Conservation (phyloP, 140 eudicot species). For the Oenanthe javanica region DNA sequence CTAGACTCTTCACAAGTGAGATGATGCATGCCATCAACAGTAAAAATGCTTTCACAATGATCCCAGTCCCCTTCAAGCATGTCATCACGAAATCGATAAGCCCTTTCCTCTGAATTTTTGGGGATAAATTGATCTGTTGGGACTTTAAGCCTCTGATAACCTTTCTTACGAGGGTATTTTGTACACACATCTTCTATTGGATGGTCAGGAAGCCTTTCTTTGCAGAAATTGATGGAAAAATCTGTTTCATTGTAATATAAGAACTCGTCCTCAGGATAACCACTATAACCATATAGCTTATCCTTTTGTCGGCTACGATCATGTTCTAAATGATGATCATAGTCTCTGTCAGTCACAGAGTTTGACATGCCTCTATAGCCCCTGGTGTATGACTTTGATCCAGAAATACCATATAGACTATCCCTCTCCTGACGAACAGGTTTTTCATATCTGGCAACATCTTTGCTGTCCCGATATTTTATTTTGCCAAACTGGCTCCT, state of each 20-base stretch:
- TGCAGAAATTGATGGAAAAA: conserved; percentile 14
- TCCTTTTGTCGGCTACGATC: conserved; percentile 18
- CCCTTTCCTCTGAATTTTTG: conserved; percentile 23
- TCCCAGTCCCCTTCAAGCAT: conserved; percentile 24
- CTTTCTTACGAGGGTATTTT: conserved; percentile 17
- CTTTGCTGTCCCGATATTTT: conserved; percentile 17
- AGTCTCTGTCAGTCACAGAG: conserved; percentile 18
- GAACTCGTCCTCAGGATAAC: conserved; percentile 22
- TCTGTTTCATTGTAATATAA: conserved; percentile 20
- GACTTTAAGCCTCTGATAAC: conserved; percentile 20
- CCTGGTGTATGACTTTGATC: conserved; percentile 13
- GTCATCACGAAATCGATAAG: conserved; percentile 20
- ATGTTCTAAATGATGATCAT: conserved; percentile 20
- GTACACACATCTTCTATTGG: conserved; percentile 4
- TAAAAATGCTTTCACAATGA: conserved; percentile 17
- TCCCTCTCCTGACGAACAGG: conserved; percentile 15
- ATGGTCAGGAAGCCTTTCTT: conserved; percentile 22
- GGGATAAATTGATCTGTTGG: conserved; percentile 14
- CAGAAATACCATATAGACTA: conserved; percentile 5
- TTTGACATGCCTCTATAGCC: conserved; percentile 18
- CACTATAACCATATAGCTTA: conserved; percentile 24
- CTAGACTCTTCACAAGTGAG: conserved; percentile 16
- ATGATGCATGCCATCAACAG: conserved; percentile 18
- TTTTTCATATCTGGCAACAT: conserved; percentile 30
- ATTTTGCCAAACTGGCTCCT: conserved; percentile 18